Evolutionary conservation across 129 eudicot species (phyloP).

Genomic region (Flaveria trinervia): DNA sequence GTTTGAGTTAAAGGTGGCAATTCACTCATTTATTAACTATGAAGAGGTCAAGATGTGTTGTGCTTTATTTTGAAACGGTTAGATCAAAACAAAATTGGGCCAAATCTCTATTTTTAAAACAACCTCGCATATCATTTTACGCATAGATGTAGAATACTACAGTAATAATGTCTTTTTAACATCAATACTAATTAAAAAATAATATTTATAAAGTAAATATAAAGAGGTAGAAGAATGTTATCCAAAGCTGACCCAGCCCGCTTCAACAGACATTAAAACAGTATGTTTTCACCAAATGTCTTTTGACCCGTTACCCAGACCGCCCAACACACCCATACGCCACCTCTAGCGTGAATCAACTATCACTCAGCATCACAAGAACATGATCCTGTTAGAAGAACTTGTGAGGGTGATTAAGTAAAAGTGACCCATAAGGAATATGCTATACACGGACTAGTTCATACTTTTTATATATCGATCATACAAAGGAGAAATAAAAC

Average conservation of each 20-base stretch:
- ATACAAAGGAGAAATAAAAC: background rate
- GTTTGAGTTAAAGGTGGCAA: constrained; percentile 1
- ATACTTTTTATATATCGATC: background rate
- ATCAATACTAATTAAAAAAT: background rate
- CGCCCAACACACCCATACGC: background rate
- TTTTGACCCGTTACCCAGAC: background rate
- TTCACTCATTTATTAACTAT: background rate
- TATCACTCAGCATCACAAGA: background rate
- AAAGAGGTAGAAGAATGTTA: background rate
- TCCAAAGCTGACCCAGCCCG: background rate
- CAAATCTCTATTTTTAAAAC: background rate
- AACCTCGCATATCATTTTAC: background rate
- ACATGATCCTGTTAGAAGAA: background rate
- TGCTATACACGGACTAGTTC: background rate
- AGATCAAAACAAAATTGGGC: background rate
- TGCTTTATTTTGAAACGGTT: background rate
- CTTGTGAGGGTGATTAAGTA: background rate
- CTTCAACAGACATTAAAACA: background rate
- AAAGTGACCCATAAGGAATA: background rate
- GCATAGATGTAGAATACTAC: background rate
- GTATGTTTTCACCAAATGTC: background rate
- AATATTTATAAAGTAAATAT: background rate
- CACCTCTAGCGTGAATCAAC: background rate
- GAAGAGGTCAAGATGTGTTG: background rate
- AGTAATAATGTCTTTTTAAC: background rate